Evolutionary conservation across 306 rosid genomes (phyloP).

Genomic region (Fagus crenata): DNA sequence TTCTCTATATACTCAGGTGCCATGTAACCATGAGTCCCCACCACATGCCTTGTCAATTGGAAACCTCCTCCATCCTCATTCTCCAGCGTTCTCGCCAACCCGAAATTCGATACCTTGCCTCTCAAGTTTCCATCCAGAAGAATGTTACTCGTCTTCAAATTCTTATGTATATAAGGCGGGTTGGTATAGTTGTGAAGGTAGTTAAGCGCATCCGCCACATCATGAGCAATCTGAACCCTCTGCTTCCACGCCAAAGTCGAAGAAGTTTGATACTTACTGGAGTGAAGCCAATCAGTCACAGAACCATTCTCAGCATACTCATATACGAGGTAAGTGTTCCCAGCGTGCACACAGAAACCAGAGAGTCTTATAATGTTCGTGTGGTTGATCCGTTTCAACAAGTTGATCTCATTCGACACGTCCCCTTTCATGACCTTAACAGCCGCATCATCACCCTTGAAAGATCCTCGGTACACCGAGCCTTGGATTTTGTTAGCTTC

Average conservation of each 20-base stretch:
- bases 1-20: conserved; percentile 69
- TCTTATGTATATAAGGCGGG: conserved; percentile 67
- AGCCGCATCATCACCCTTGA: conserved; percentile 74
- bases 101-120: conserved; percentile 65
- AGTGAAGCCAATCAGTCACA: conserved; percentile 52
- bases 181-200: conserved; percentile 65
- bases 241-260: conserved; percentile 53
- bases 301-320: conserved; percentile 66
- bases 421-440: conserved; percentile 67
- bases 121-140: conserved; percentile 57
- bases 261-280: conserved; percentile 5
- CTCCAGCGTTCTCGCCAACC: conserved; percentile 54
- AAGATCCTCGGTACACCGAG: conserved; percentile 57
- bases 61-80: conserved; percentile 37
- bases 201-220: conserved; percentile 64
- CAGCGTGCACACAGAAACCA: conserved; percentile 64
- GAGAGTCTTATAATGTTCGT: conserved; percentile 69
- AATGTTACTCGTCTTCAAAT: conserved; percentile 60
- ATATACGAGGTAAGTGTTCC: conserved; percentile 66
- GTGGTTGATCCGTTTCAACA: conserved; percentile 65
- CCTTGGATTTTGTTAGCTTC: conserved; percentile 55
- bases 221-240: conserved; percentile 71
- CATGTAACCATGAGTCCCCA: conserved; percentile 83
- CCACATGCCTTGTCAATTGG: conserved; percentile 68
- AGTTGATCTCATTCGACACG: conserved; percentile 59